phyloP scores from a whole-genome alignment of 306 rosid species.

The Castanopsis chinensis region DNA sequence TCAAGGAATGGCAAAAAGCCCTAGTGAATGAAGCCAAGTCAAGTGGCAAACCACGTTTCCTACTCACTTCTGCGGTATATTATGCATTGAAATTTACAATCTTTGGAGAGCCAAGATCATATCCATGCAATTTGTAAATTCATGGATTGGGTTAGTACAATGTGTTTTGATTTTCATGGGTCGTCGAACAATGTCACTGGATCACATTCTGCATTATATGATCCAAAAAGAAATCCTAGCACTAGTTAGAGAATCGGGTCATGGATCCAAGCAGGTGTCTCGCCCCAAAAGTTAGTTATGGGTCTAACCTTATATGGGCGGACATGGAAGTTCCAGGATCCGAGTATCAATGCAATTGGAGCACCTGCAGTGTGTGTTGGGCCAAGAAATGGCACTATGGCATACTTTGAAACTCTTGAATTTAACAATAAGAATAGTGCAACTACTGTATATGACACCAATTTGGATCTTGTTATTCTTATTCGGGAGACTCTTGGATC shows the following conservation, averaged over 20 bases:
- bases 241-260: slow-evolving; percentile 51
- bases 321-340: slow-evolving; percentile 56
- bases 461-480: slow-evolving; percentile 54
- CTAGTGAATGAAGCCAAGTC: slow-evolving; percentile 27
- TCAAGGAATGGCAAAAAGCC: slow-evolving; percentile 49
- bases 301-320: slow-evolving; percentile 71
- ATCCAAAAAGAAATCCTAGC: slow-evolving; percentile 42
- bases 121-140: slow-evolving; percentile 45
- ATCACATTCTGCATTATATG: slow-evolving; percentile 45
- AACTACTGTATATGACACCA: slow-evolving; percentile 43
- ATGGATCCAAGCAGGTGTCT: slow-evolving; percentile 63
- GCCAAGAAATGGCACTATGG: slow-evolving; percentile 42
- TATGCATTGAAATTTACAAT: slow-evolving; percentile 33
- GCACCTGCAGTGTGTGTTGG: slow-evolving; percentile 55
- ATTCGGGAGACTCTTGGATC: slow-evolving; percentile 58
- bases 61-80: slow-evolving; percentile 62
- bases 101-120: slow-evolving; percentile 34
- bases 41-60: slow-evolving; percentile 32
- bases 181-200: slow-evolving; percentile 60
- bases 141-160: slow-evolving; percentile 70
- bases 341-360: slow-evolving; percentile 38
- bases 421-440: slow-evolving; percentile 39
- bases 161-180: slow-evolving; percentile 81
- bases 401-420: slow-evolving; percentile 33
- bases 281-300: slow-evolving; percentile 53